phyloP scores from a whole-genome alignment of 75 land plant species.

The Ceratopteris richardii region DNA sequence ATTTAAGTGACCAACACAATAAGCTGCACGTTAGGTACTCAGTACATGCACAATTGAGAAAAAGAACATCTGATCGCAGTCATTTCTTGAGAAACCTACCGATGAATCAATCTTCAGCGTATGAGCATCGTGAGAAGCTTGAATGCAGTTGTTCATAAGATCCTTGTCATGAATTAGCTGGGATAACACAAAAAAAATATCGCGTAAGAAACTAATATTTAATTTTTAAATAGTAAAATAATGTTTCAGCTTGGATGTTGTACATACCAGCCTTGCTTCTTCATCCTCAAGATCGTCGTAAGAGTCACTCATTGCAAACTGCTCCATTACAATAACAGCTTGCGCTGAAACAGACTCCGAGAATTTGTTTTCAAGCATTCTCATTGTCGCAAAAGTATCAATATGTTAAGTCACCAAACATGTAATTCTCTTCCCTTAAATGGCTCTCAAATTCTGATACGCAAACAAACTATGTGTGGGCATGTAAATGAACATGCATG shows the following conservation, averaged over 20 bases:
- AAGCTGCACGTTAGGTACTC: too few species aligned
- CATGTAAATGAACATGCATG: too few species aligned
- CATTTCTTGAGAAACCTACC: background rate
- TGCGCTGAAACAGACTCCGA: constrained; percentile 17
- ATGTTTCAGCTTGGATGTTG: background rate
- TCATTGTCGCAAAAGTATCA: constrained; percentile 21
- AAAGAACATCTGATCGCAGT: too few species aligned
- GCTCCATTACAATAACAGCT: constrained; percentile 12
- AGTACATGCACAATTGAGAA: too few species aligned
- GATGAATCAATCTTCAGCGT: constrained; percentile 17
- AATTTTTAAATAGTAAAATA: too few species aligned
- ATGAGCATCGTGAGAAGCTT: constrained; percentile 29
- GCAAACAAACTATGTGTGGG: too few species aligned
- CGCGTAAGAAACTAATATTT: background rate
- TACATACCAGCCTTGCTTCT: constrained; percentile 19
- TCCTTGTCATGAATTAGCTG: constrained; percentile 29
- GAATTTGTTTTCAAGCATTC: constrained; percentile 20
- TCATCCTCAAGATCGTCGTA: constrained; percentile 23
- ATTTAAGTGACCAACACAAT: too few species aligned
- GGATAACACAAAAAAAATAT: background rate
- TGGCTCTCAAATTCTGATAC: background rate
- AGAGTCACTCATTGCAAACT: constrained; percentile 9
- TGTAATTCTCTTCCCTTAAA: background rate
- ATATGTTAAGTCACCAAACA: background rate
- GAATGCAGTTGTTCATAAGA: constrained; percentile 21